Evolutionary conservation across 257 asterid species (phyloP), one percentile per base, ranked within the genome.

Genomic region (Parsonsia alboflavescens): DNA sequence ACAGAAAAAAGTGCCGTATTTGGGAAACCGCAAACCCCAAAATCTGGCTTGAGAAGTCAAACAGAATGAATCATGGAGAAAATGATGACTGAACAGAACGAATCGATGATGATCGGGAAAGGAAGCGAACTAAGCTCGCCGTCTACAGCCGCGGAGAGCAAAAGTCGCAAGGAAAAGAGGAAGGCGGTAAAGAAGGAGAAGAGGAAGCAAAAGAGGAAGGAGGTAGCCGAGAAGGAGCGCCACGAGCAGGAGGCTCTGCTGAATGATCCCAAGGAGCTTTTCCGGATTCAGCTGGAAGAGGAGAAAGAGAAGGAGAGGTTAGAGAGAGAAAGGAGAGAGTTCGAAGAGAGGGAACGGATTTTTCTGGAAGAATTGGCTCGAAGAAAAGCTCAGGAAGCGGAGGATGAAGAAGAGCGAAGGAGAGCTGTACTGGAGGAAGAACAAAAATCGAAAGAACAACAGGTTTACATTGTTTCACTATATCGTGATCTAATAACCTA

Each of bases 181-280:
- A 92, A 90, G 85, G 80, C 73, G 66, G 84, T 85, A 81, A 94
- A 94, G 90, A 89, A 85, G 87, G 98, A 90, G 81, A 94, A 90
- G 86, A 75, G 99, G 87, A 92, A 89, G 88, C 89, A 89, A 77
- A 89, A 79, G 85, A 83, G 97, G 87, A 88, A 82, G 85, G 99
- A 88, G 77, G 53, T 83, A 63, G 99, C 97, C 13, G 92, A 88
- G 88, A 73, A 79, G 79, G 91, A 78, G 63, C 96, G 93, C 17
- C 80, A 72, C 56, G 89, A 90, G 79, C 94, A 88, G 83, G 96
- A 89, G 81, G 84, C 89, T 64, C 84, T 87, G 75, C 85, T 90
- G 44, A 83, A 88, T 58, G 97, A 94, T 71, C 96, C 93, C 6
- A 88, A 84, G 78, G 95, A 89, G 90, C 96, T 72, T 84, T 82